Base-by-base conservation (phyloP, 495 filamentous ascomycete genomes). In the Lophium mytilinum region DNA sequence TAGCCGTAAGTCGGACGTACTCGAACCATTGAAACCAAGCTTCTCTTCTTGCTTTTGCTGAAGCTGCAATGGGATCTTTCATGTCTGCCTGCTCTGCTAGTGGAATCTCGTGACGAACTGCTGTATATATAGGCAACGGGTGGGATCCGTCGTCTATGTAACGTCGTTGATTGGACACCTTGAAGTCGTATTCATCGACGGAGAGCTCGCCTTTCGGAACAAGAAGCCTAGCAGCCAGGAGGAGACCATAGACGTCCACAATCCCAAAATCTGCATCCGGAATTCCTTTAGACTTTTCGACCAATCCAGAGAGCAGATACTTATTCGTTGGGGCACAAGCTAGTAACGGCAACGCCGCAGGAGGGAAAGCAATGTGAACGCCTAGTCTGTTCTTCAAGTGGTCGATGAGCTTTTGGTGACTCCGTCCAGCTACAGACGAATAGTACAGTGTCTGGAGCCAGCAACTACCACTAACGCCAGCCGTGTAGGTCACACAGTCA, bases 1-100 rank as follows among this genome's bases (percentile, higher is more conserved):
- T 14, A 17, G 24, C 5, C 14, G 9, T 9, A 17, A 40, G 15
- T 39, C 10, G 3, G 7, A 52, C 61, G 34, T 61, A 73, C 61
- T 98, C 93, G 62, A 95, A 97, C 93, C 93, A 98, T 64, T 98
- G 92, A 61, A 98, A 98, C 88, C 90, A 98, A 2, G 88, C 78
- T 66, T 93, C 83, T 50, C 77, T 78, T 61, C 80, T 83, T 2
- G 89, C 84, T 50, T 81, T 78, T 19, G 76, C 72, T 36, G 80
- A 77, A 19, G 72, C 73, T 14, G 67, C 74, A 4, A 64, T 71
- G n/a, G 73, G 63, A 45, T 62, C 63, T 39, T 56, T 55, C 42
- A 46, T 70, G 36, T 80, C 68, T 0, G 46, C 35, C 36, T 66
- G 53, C 39, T 64, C 64, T 7, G 61, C 54, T 11, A 85, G 69